A percentile compares a stretch with the other conserved stretches of the same genome.
Evolutionary conservation across 768 basidiomycete species (phyloP).

Genomic region (Collybia sp.): DNA sequence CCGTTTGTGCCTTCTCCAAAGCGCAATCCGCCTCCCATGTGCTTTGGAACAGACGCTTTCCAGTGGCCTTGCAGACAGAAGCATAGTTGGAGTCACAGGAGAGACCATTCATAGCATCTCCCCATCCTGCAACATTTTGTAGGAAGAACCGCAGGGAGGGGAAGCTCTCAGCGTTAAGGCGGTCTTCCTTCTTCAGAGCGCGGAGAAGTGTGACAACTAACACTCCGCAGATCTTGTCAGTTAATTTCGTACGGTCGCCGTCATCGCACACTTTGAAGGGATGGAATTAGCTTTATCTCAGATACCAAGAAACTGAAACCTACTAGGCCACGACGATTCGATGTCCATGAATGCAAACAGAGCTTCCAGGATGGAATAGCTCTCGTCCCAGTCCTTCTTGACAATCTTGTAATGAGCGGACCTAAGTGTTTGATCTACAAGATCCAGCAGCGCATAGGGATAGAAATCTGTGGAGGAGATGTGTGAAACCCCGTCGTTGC

Average conservation of each 20-base stretch:
- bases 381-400: constrained; percentile 28
- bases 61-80: constrained; percentile 28
- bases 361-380: constrained; percentile 26
- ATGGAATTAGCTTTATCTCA: background rate
- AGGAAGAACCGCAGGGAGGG: constrained; percentile 29
- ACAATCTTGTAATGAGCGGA: constrained; percentile 22
- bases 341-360: constrained; percentile 26
- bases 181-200: constrained; percentile 21
- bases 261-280: constrained; percentile 25
- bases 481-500: background rate
- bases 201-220: constrained; percentile 25
- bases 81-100: constrained; percentile 18
- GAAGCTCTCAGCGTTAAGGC: constrained; percentile 22
- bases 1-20: constrained; percentile 22
- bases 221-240: constrained; percentile 29
- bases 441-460: constrained; percentile 25
- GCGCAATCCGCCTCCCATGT: constrained; percentile 21
- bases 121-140: constrained; percentile 18
- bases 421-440: constrained; percentile 27
- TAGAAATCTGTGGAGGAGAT: constrained; percentile 21
- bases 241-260: constrained; percentile 20
- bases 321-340: constrained; percentile 26
- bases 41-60: constrained; percentile 21
- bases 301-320: constrained; percentile 4
- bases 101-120: constrained; percentile 16